phyloP scores from a whole-genome alignment of 2,329 filamentous ascomycete genomes.

The Cladophialophora carrionii region DNA sequence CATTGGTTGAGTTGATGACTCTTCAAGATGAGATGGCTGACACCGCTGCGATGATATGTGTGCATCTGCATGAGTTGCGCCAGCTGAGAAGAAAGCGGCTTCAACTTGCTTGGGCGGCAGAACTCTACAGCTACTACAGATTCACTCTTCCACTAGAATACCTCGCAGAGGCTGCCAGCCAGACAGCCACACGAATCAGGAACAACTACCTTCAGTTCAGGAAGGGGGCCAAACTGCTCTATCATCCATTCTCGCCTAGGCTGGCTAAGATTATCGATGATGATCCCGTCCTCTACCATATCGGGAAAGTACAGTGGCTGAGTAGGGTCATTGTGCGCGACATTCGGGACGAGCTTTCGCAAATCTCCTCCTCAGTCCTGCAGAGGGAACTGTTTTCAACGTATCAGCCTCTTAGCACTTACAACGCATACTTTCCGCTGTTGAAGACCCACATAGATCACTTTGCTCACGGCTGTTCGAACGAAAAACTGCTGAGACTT shows the following conservation, averaged over 20 bases:
- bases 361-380: background rate
- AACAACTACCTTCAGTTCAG: conserved; percentile 4
- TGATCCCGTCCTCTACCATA: background rate
- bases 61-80: conserved; percentile 8
- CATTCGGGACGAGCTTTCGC: background rate
- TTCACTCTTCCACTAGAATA: conserved; percentile 1
- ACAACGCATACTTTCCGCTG: conserved; percentile 3
- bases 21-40: conserved; percentile 5
- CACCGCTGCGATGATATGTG: conserved; percentile 3
- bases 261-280: conserved; percentile 1
- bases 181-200: background rate
- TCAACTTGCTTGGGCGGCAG: conserved; percentile 1
- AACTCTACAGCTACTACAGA: background rate
- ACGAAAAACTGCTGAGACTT: background rate
- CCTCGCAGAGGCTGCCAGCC: background rate
- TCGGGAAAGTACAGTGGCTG: conserved; percentile 1
- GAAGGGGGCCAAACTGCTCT: background rate
- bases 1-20: background rate
- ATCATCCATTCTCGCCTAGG: background rate
- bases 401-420: background rate
- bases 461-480: background rate
- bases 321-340: conserved; percentile 1
- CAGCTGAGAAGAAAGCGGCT: conserved; percentile 2
- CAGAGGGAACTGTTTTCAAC: conserved; percentile 12
- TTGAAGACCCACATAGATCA: background rate